Percentiles rank a stretch among this genome's conserved stretches.
phyloP scores from a whole-genome alignment of 2,329 filamentous ascomycete species.

The Annulohypoxylon truncatum region DNA sequence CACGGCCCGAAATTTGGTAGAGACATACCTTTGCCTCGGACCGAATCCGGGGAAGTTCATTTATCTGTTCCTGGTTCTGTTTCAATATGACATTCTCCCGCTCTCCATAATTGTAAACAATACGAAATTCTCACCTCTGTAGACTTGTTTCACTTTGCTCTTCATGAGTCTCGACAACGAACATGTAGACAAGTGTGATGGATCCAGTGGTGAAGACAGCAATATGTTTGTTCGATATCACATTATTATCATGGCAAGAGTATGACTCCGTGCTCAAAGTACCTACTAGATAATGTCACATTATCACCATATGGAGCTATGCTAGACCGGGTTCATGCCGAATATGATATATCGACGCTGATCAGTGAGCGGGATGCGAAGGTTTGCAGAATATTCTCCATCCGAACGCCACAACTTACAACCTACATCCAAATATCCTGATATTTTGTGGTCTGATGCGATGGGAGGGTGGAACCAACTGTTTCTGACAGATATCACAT shows the following conservation, averaged over 20 bases:
- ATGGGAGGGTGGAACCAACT: neutral
- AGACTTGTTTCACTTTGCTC: neutral
- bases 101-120: neutral
- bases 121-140: neutral
- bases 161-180: neutral
- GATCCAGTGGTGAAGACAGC: neutral
- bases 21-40: conserved; percentile 1
- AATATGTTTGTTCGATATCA: neutral
- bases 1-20: conserved; percentile 1
- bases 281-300: neutral
- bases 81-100: conserved; percentile 12
- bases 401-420: neutral
- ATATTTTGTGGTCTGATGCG: neutral
- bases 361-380: neutral
- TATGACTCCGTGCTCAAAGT: neutral
- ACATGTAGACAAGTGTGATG: neutral
- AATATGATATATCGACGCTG: neutral
- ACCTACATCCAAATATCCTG: neutral
- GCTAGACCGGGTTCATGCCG: neutral
- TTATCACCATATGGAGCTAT: neutral
- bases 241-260: neutral
- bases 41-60: neutral
- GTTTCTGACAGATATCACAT: neutral
- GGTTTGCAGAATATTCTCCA: neutral
- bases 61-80: neutral